A percentile compares a stretch with the other conserved stretches of the same genome.
Evolutionary conservation across 1,284 basidiomycete genomes (phyloP).

Genomic region (Moesziomyces parantarcticus): DNA sequence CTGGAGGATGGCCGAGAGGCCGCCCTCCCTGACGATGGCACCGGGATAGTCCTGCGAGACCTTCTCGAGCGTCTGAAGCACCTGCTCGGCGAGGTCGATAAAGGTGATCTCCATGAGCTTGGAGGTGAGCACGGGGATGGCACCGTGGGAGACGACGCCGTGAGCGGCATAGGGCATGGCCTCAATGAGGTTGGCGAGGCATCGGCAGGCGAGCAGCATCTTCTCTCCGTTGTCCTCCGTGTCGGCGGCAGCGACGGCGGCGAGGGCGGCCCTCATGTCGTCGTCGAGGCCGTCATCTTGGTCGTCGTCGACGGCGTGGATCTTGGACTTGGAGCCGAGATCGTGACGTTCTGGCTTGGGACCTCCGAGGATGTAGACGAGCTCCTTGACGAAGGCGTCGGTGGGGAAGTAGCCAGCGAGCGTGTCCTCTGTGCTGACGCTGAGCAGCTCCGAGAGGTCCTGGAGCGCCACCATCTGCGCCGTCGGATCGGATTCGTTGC

Average conservation of each 20-base stretch:
- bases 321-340: constrained; percentile 18
- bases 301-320: constrained; percentile 25
- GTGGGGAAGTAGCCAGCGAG: constrained; percentile 93
- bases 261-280: constrained; percentile 49
- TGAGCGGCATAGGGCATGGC: constrained; percentile 66
- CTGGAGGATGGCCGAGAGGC: constrained; percentile 64
- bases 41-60: constrained; percentile 60
- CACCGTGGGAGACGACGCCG: constrained; percentile 57
- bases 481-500: constrained; percentile 71
- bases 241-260: constrained; percentile 47
- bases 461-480: constrained; percentile 85
- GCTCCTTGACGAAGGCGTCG: constrained; percentile 89
- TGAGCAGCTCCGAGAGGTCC: constrained; percentile 92
- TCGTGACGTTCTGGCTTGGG: constrained; percentile 66
- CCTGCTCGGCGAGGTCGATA: constrained; percentile 67
- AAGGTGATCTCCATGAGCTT: constrained; percentile 67
- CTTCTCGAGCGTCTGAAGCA: constrained; percentile 66
- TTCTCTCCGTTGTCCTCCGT: constrained; percentile 60
- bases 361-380: constrained; percentile 90
- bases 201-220: constrained; percentile 65
- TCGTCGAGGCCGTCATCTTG: constrained; percentile 46
- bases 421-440: constrained; percentile 97
- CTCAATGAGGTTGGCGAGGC: constrained; percentile 67
- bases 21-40: constrained; percentile 64
- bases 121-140: constrained; percentile 61